These are phyloP conservation scores for Purpureocillium takamizusanense DNA, from an alignment of 2,329 filamentous ascomycete genomes.

Conservation along the genomic window DNA sequence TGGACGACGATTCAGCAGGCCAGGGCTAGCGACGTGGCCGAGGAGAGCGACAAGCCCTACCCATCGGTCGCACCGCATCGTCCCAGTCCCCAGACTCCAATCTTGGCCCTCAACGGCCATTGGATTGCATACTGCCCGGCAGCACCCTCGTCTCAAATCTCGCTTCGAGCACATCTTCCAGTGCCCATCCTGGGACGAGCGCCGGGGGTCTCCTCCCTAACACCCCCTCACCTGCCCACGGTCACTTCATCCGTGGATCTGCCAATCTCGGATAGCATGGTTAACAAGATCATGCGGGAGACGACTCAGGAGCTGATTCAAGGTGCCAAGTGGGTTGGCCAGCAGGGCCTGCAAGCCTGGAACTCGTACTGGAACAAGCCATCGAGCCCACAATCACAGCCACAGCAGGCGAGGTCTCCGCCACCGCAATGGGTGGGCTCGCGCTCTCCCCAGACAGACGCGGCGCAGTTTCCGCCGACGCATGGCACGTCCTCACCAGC, in stretches of 20 bases:
- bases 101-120: conserved; percentile 60
- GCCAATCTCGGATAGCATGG: conserved; percentile 61
- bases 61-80: conserved; percentile 27
- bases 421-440: conserved; percentile 38
- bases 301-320: conserved; percentile 71
- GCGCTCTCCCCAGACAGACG: conserved; percentile 36
- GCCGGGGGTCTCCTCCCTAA: conserved; percentile 48
- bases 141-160: conserved; percentile 59
- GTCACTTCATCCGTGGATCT: conserved; percentile 61
- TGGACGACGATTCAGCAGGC: conserved; percentile 78
- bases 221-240: conserved; percentile 60
- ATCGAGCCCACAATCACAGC: conserved; percentile 22
- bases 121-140: conserved; percentile 75
- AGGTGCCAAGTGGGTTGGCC: conserved; percentile 65
- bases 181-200: conserved; percentile 45
- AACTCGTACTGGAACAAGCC: conserved; percentile 70
- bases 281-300: conserved; percentile 70
- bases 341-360: conserved; percentile 69
- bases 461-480: conserved; percentile 61
- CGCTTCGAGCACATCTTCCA: conserved; percentile 57
- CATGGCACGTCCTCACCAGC: conserved; percentile 54
- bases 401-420: conserved; percentile 30
- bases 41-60: conserved; percentile 34
- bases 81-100: conserved; percentile 46
- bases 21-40: conserved; percentile 35